Evolutionary conservation across 1,284 basidiomycete species (phyloP).

Genomic region (Moniliophthora roreri): DNA sequence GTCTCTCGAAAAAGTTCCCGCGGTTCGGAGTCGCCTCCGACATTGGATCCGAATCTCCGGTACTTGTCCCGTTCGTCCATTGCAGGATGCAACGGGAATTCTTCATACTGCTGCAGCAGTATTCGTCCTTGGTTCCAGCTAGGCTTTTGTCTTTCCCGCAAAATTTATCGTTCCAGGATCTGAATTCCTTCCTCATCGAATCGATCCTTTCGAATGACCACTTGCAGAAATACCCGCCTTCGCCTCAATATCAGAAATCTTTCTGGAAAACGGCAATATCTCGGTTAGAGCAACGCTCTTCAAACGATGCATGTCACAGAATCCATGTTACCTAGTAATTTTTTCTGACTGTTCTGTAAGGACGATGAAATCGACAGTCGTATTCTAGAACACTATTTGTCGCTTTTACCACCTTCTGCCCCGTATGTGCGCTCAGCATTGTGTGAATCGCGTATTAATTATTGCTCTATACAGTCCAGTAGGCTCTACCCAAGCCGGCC

Average conservation of each 20-base stretch:
- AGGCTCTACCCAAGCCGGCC: slow-evolving; percentile 19
- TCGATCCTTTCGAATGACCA: slow-evolving; percentile 51
- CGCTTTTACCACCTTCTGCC: slow-evolving; percentile 37
- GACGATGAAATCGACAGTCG: slow-evolving; percentile 62
- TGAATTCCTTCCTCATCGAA: slow-evolving; percentile 56
- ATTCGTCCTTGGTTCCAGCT: slow-evolving; percentile 52
- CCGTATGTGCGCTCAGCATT: slow-evolving; percentile 28
- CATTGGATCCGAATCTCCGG: neutral
- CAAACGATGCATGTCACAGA: slow-evolving; percentile 32
- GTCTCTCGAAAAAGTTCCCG: neutral
- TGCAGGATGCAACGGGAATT: slow-evolving; percentile 24
- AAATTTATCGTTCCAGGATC: slow-evolving; percentile 27
- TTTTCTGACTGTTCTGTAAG: slow-evolving; percentile 25
- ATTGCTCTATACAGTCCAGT: slow-evolving; percentile 2
- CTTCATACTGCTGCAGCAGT: slow-evolving; percentile 48
- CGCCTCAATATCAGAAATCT: slow-evolving; percentile 52
- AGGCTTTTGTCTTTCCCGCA: slow-evolving; percentile 39
- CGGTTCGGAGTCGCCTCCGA: neutral
- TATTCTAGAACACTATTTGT: slow-evolving; percentile 61
- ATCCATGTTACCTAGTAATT: slow-evolving; percentile 9
- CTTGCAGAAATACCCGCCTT: slow-evolving; percentile 58
- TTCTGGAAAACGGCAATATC: slow-evolving; percentile 75
- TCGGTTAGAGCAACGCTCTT: slow-evolving; percentile 45
- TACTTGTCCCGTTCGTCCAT: neutral
- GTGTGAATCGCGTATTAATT: slow-evolving; percentile 16